Conservation (phyloP, 495 filamentous ascomycete species). For the Neurospora tetrasperma region DNA sequence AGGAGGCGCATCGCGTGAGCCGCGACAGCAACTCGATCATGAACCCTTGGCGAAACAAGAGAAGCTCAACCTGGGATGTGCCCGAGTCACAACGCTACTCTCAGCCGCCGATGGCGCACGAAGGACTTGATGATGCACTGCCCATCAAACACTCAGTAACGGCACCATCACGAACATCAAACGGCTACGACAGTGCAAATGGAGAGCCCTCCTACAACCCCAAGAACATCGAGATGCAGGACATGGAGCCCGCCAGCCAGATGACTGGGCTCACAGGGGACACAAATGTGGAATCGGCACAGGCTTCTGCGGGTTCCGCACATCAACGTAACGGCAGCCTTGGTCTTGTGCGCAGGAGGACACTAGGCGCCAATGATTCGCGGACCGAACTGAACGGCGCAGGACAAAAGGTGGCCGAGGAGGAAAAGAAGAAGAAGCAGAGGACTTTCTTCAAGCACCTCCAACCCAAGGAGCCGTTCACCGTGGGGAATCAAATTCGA, state of each 20-base stretch:
- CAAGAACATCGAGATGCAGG: constrained; percentile 1
- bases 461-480: constrained; percentile 44
- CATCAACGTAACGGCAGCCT: neutral
- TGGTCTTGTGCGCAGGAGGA: neutral
- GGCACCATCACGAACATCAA: constrained; percentile 1
- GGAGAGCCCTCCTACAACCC: neutral
- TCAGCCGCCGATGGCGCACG: neutral
- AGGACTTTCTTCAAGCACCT: constrained; percentile 32
- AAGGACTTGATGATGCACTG: neutral
- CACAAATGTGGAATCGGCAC: constrained; percentile 1
- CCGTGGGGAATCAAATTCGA: constrained; percentile 56
- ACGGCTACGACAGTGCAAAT: neutral
- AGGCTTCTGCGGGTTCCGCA: neutral
- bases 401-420: constrained; percentile 1
- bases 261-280: constrained; percentile 1
- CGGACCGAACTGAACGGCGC: neutral
- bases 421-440: constrained; percentile 24
- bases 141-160: constrained; percentile 8
- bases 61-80: constrained; percentile 9
- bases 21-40: constrained; percentile 15
- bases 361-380: neutral
- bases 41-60: constrained; percentile 27
- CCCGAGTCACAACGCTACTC: constrained; percentile 1
- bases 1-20: constrained; percentile 22
- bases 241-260: constrained; percentile 3